A percentile compares a stretch with the other conserved stretches of the same genome.
phyloP scores from a whole-genome alignment of 1,284 basidiomycete species.

The Sphagnurus paluster region DNA sequence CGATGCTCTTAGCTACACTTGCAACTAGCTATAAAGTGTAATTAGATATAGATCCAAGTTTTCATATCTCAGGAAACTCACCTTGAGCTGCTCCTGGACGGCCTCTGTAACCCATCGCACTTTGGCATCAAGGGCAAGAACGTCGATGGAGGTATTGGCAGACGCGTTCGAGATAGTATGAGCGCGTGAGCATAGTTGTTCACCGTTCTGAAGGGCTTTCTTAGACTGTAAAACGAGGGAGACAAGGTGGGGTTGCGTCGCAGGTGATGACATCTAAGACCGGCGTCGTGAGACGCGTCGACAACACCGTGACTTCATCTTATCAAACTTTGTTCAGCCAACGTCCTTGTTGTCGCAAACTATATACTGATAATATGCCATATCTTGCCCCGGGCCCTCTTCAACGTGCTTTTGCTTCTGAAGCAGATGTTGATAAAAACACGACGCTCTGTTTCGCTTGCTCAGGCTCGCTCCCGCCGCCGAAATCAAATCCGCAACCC shows the following conservation, averaged over 20 bases:
- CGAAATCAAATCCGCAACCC: constrained; percentile 21
- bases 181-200: constrained; percentile 68
- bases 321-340: too few relatives aligned
- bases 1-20: constrained; percentile 68
- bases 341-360: too few relatives aligned
- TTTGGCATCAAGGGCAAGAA: constrained; percentile 75
- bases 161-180: constrained; percentile 60
- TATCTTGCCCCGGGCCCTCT: background rate
- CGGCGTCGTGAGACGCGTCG: constrained; percentile 5
- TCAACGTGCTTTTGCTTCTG: background rate
- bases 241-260: constrained; percentile 49
- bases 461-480: constrained; percentile 56
- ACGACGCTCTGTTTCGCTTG: constrained; percentile 61
- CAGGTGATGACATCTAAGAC: constrained; percentile 22
- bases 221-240: constrained; percentile 78
- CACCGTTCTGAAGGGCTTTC: constrained; percentile 74
- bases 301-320: background rate
- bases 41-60: constrained; percentile 5
- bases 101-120: constrained; percentile 73
- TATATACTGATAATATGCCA: too few relatives aligned
- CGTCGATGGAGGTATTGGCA: constrained; percentile 61
- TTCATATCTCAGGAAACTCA: constrained; percentile 26
- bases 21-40: constrained; percentile 57
- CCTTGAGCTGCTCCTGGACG: constrained; percentile 73
- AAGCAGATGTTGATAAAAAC: constrained; percentile 20